Conservation (phyloP, 2,329 filamentous ascomycete species). For the Paecilomyces formosus region DNA sequence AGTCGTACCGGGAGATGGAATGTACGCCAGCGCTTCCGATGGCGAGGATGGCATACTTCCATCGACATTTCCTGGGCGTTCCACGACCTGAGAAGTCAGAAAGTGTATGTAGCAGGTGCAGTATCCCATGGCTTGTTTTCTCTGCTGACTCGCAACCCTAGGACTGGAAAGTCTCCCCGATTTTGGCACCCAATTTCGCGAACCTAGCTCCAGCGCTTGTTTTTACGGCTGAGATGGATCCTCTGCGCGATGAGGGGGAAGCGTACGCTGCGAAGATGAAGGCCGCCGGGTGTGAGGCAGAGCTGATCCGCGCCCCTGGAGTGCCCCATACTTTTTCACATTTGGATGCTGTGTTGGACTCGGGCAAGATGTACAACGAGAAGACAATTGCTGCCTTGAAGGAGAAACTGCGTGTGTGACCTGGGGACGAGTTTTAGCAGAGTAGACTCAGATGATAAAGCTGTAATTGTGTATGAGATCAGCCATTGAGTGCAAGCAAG, state of each 20-base stretch:
- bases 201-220: slow-evolving; percentile 32
- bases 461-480: not conserved
- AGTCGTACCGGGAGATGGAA: slow-evolving; percentile 33
- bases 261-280: slow-evolving; percentile 30
- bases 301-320: slow-evolving; percentile 21
- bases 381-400: slow-evolving; percentile 21
- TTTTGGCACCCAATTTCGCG: slow-evolving; percentile 27
- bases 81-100: slow-evolving; percentile 26
- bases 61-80: slow-evolving; percentile 29
- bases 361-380: slow-evolving; percentile 19
- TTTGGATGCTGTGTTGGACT: slow-evolving; percentile 24
- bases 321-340: slow-evolving; percentile 26
- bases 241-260: slow-evolving; percentile 35
- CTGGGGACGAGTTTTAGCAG: not conserved
- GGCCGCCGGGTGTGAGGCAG: slow-evolving; percentile 25
- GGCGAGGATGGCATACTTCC: slow-evolving; percentile 33
- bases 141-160: slow-evolving; percentile 10
- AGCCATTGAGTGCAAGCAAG: not conserved
- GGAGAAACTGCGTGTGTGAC: slow-evolving; percentile 10
- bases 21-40: slow-evolving; percentile 26
- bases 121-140: not conserved
- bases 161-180: slow-evolving; percentile 38
- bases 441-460: not conserved
- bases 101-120: slow-evolving; percentile 19
- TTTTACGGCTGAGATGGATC: slow-evolving; percentile 34